phyloP scores from a whole-genome alignment of 1,284 basidiomycete species.

The Veloboletus limbatus region DNA sequence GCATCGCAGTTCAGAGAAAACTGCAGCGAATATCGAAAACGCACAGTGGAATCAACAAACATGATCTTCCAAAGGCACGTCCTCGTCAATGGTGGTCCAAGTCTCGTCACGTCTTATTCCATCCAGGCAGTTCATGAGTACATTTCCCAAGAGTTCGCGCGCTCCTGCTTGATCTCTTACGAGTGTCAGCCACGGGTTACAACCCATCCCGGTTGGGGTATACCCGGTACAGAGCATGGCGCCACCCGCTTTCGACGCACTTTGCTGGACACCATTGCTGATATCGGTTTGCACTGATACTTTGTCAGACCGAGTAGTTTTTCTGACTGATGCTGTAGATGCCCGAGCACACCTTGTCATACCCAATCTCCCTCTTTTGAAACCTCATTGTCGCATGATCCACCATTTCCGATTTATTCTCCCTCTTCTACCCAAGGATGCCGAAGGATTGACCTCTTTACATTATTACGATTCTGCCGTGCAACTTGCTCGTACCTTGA shows the following conservation, averaged over 20 bases:
- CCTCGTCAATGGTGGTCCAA: not conserved
- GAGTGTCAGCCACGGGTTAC: conserved; percentile 72
- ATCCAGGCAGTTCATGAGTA: conserved; percentile 67
- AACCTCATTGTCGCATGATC: conserved; percentile 66
- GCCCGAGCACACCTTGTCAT: conserved; percentile 62
- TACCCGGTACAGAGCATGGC: conserved; percentile 60
- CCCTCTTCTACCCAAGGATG: conserved; percentile 61
- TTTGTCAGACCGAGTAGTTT: not conserved
- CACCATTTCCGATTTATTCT: conserved; percentile 71
- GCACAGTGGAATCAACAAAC: conserved; percentile 56
- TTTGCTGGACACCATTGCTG: conserved; percentile 62
- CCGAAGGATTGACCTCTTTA: conserved; percentile 58
- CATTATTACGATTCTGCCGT: conserved; percentile 77
- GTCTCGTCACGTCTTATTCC: conserved; percentile 4
- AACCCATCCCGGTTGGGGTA: conserved; percentile 78
- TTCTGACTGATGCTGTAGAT: conserved; percentile 41
- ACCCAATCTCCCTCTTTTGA: conserved; percentile 56
- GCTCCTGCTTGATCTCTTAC: conserved; percentile 73
- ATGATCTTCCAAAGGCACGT: conserved; percentile 73
- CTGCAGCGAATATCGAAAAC: conserved; percentile 72
- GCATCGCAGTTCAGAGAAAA: conserved; percentile 58
- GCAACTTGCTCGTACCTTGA: conserved; percentile 68
- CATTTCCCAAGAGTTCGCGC: conserved; percentile 75
- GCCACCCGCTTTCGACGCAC: conserved; percentile 61
- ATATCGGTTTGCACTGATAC: conserved; percentile 50